A percentile compares a stretch with the other conserved stretches of the same genome.
phyloP scores from a whole-genome alignment of 306 rosid species.

The Hippophae rhamnoides region DNA sequence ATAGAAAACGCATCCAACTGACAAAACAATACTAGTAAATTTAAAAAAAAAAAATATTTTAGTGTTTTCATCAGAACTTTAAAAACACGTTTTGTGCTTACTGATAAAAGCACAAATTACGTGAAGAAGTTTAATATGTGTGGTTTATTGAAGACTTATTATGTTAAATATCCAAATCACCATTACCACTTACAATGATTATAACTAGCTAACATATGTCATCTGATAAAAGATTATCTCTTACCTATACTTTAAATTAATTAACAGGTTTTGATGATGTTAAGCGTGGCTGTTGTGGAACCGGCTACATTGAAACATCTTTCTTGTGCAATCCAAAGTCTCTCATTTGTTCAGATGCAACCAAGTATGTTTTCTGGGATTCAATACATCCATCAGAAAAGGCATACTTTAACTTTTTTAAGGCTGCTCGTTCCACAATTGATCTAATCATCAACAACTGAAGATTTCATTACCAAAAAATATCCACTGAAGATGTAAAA shows the following conservation, averaged over 20 bases:
- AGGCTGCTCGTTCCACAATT: slow-evolving; percentile 17
- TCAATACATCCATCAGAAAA: slow-evolving; percentile 59
- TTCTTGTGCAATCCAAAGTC: slow-evolving; percentile 41
- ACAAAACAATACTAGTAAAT: no score
- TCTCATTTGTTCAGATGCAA: slow-evolving; percentile 33
- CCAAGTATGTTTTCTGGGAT: slow-evolving; percentile 65
- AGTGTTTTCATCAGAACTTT: background rate
- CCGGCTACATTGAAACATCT: slow-evolving; percentile 47
- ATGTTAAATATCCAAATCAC: no score
- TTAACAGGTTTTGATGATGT: slow-evolving; percentile 41
- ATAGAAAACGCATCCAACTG: no score
- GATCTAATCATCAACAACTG: slow-evolving; percentile 26
- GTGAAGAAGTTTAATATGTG: no score
- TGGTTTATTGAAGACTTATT: no score
- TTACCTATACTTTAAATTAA: background rate
- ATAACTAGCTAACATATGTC: no score
- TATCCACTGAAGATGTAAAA: no score
- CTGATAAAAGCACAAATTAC: no score
- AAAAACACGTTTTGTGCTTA: no score
- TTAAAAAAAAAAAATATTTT: no score
- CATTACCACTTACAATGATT: no score
- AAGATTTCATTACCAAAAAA: background rate
- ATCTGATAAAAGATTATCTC: no score
- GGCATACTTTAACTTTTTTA: slow-evolving; percentile 36
- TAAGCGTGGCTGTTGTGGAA: slow-evolving; percentile 62